Evolutionary conservation across 2,329 filamentous ascomycete genomes (phyloP), one percentile per base, ranked within the genome.

Genomic region (Talaromyces piceae): DNA sequence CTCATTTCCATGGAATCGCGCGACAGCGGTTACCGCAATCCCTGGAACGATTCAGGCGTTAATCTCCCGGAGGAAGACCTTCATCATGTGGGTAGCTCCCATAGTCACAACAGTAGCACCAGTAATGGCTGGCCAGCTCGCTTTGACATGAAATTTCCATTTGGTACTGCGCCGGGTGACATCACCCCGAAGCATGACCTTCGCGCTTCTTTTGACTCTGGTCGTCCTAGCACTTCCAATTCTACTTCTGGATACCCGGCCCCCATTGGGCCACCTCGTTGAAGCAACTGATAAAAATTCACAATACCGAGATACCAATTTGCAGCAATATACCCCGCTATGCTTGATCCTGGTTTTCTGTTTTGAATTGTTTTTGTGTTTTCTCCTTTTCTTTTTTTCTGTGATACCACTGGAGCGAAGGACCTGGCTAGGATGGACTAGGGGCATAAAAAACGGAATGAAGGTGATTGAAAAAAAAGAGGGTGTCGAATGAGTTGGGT

Each of bases 201-300:
- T 69, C 86, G 89, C 70, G 84, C 84, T 68, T 94, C 89, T 67
- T 88, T 87, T 69, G 89, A 95, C 73, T 93, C 88, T 77, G 89
- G 89, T 69, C 87, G 89, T 68, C 89, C 89, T 70, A 91, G 87
- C 66, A 95, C 89, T 77, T 93, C 89, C 77, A 87, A 95, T 85
- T 95, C 89, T 80, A 87, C 86, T 87, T 91, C 88, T 83, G 88
- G 88, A 89, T 93, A 93, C 87, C 87, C 89, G 80, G 88, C 83
- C 77, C 87, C 87, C 61, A 86, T 90, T 79, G 88, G 87, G 79
- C 86, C 87, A 81, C 89, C 86, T 78, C 88, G 88, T 87, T 91
- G 67, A 64, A 64, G 62, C 27, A 46, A 53, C 48, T 46, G 25
- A 51, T 31, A 43, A 39, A 49, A 49, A 49, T 45, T 49, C 47